A percentile compares a stretch with the other conserved stretches of the same genome.
Conservation (phyloP, 2,329 filamentous ascomycete genomes). For the Penicillium capsulatum region DNA sequence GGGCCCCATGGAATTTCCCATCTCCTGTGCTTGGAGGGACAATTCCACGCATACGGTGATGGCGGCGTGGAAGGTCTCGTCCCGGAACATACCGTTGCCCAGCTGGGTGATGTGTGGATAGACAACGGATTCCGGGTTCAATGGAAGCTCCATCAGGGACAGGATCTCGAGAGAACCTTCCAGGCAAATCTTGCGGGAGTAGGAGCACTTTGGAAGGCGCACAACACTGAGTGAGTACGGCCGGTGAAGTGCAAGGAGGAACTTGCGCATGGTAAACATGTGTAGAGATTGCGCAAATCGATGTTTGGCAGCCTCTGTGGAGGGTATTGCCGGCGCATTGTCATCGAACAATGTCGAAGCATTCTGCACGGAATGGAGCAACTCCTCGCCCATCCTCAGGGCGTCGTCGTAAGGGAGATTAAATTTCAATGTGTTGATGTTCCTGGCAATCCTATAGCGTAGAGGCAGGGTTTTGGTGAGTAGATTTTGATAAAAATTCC, state of each 20-base stretch:
- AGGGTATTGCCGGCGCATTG: constrained; percentile 5
- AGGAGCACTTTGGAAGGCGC: constrained; percentile 33
- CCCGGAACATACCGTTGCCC: constrained; percentile 34
- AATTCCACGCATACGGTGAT: constrained; percentile 33
- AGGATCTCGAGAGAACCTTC: constrained; percentile 36
- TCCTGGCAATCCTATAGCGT: constrained; percentile 29
- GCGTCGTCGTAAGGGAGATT: constrained; percentile 33
- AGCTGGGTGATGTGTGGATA: constrained; percentile 31
- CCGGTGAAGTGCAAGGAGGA: constrained; percentile 53
- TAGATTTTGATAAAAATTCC: constrained; percentile 28
- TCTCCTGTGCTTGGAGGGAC: constrained; percentile 28
- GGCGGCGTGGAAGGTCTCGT: constrained; percentile 33
- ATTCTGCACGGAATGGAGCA: constrained; percentile 23
- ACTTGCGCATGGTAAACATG: constrained; percentile 52
- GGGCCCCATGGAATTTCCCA: constrained; percentile 12
- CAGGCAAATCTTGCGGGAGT: constrained; percentile 36
- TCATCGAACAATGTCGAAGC: constrained; percentile 24
- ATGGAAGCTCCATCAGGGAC: constrained; percentile 26
- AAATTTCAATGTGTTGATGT: constrained; percentile 30
- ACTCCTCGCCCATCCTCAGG: constrained; percentile 28
- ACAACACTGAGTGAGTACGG: constrained; percentile 35
- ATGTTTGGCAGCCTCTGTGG: constrained; percentile 11
- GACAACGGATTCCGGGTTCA: constrained; percentile 14
- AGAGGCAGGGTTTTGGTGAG: constrained; percentile 28
- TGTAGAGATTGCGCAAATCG: constrained; percentile 40